Conservation (phyloP, 2,329 filamentous ascomycete species). For the Ophiosphaerella korrae region DNA sequence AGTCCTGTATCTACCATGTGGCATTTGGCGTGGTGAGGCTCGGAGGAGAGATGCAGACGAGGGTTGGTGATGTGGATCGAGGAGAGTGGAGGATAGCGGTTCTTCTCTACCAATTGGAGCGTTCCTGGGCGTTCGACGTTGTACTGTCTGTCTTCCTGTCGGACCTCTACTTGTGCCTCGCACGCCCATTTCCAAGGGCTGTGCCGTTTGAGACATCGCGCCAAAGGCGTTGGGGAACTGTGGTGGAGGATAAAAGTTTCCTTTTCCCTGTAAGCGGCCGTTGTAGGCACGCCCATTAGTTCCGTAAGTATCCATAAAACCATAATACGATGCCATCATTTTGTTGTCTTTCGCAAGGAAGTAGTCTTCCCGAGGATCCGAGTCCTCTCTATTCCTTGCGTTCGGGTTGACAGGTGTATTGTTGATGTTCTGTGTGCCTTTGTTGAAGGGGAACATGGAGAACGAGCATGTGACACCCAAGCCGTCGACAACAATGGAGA, state of each 20-base stretch:
- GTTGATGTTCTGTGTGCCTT: slow-evolving; percentile 62
- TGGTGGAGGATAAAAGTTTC: slow-evolving; percentile 74
- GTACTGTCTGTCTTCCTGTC: slow-evolving; percentile 25
- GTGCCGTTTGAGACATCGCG: slow-evolving; percentile 49
- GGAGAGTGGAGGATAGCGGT: slow-evolving; percentile 73
- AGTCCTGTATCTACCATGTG: slow-evolving; percentile 52
- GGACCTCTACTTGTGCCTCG: slow-evolving; percentile 36
- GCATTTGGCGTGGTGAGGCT: slow-evolving; percentile 53
- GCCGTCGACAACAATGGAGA: slow-evolving; percentile 95
- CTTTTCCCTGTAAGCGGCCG: slow-evolving; percentile 52
- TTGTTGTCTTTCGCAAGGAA: slow-evolving; percentile 95
- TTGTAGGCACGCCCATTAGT: slow-evolving; percentile 40
- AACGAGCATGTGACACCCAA: slow-evolving; percentile 97
- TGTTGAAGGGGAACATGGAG: slow-evolving; percentile 96
- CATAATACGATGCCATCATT: slow-evolving; percentile 96
- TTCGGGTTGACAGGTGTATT: slow-evolving; percentile 51
- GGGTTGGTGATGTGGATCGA: slow-evolving; percentile 78
- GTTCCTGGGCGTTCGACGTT: slow-evolving; percentile 31
- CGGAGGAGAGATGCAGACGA: slow-evolving; percentile 53
- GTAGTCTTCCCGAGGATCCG: slow-evolving; percentile 79
- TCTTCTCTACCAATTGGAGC: slow-evolving; percentile 49
- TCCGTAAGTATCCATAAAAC: slow-evolving; percentile 88
- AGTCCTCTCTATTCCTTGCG: slow-evolving; percentile 55
- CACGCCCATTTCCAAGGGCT: slow-evolving; percentile 55
- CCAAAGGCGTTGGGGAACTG: slow-evolving; percentile 70